These are phyloP conservation scores for Quercus mongolica DNA, from an alignment of 306 rosid genomes.

Conservation along the genomic window DNA sequence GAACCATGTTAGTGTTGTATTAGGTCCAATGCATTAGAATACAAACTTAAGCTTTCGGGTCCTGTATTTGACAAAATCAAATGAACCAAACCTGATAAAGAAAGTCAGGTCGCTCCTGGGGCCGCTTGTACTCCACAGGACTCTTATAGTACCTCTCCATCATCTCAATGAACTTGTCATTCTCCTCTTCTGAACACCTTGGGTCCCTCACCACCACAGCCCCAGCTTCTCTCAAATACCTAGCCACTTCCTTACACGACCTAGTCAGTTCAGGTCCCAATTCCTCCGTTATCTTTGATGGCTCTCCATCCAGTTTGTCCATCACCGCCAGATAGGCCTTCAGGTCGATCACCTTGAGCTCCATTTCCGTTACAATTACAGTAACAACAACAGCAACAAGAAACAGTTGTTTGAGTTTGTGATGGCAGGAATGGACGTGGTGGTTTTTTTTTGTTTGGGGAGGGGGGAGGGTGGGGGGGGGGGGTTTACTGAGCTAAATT, in stretches of 20 bases:
- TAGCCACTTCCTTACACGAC: conserved; percentile 64
- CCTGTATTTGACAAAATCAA: no score
- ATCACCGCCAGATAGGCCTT: conserved; percentile 40
- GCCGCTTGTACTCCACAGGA: conserved; percentile 60
- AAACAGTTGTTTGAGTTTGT: background rate
- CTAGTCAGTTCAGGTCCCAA: conserved; percentile 16
- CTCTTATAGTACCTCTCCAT: conserved; percentile 77
- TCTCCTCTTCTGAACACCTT: conserved; percentile 69
- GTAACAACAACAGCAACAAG: background rate
- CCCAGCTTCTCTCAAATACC: conserved; percentile 72
- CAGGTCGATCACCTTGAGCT: conserved; percentile 80
- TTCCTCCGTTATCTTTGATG: background rate
- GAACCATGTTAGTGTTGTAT: no score
- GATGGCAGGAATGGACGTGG: conserved; percentile 18
- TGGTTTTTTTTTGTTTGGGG: no score
- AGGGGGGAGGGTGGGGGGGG: no score
- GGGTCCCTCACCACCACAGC: conserved; percentile 83
- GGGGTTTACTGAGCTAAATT: no score
- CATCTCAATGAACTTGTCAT: conserved; percentile 91
- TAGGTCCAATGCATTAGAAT: no score
- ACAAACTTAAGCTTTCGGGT: no score
- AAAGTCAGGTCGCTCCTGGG: conserved; percentile 73
- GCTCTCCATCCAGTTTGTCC: background rate
- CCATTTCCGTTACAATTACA: conserved; percentile 31
- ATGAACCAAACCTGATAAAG: conserved; percentile 69